Evolutionary conservation across 164 flowering plant species (phyloP).

Genomic region (Amborella trichopoda): DNA sequence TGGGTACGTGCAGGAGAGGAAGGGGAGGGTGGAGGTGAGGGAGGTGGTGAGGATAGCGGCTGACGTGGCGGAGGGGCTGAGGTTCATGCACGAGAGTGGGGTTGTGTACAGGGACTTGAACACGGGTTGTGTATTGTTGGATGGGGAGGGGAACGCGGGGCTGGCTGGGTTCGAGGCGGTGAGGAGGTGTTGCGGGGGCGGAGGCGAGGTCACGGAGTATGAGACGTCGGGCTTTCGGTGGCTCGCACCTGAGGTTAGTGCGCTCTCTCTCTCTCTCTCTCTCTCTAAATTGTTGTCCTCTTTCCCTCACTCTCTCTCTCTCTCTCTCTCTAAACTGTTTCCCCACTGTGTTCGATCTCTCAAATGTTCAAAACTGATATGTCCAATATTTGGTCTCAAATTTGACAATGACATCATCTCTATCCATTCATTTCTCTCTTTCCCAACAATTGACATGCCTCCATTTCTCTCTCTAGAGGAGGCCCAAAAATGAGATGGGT

Average conservation of each 20-base stretch:
- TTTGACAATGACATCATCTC: too few relatives aligned
- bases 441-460: too few relatives aligned
- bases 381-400: too few relatives aligned
- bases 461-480: too few relatives aligned
- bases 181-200: constrained; percentile 60
- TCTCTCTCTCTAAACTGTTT: too few relatives aligned
- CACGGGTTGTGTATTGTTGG: constrained; percentile 61
- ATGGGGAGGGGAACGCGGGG: constrained; percentile 81
- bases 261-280: too few relatives aligned
- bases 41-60: constrained; percentile 62
- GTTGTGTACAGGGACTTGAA: constrained; percentile 73
- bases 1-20: constrained; percentile 65
- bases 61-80: constrained; percentile 83
- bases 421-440: too few relatives aligned
- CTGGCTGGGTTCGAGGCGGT: constrained; percentile 89
- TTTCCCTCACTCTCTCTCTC: too few relatives aligned
- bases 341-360: too few relatives aligned
- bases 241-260: constrained; percentile 97
- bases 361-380: too few relatives aligned
- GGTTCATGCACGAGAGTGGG: constrained; percentile 89
- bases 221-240: constrained; percentile 93
- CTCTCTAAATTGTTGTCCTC: too few relatives aligned
- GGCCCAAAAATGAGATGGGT: too few relatives aligned
- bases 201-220: constrained; percentile 78
- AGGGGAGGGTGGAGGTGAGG: constrained; percentile 47